phyloP scores from a whole-genome alignment of 2,329 filamentous ascomycete genomes.

The Sarocladium kiliense region DNA sequence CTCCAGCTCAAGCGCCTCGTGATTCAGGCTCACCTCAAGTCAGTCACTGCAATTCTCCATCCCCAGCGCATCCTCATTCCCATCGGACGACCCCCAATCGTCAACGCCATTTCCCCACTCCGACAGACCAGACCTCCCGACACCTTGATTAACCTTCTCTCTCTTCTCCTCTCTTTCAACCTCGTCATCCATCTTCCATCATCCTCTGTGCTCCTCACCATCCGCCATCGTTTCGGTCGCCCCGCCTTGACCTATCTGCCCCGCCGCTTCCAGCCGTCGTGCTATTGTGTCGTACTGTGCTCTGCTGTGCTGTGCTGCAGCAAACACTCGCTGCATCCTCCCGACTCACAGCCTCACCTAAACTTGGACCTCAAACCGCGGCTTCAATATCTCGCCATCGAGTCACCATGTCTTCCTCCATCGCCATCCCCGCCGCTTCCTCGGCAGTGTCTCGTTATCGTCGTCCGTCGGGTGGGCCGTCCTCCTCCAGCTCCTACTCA shows the following conservation, averaged over 20 bases:
- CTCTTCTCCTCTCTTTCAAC: not conserved
- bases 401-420: constrained; percentile 59
- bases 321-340: not conserved
- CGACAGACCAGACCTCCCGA: not conserved
- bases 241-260: not conserved
- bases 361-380: not conserved
- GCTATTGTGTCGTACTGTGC: not conserved
- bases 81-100: too few species aligned
- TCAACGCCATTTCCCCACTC: not conserved
- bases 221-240: not conserved
- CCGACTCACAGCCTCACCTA: not conserved
- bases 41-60: not conserved
- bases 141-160: not conserved
- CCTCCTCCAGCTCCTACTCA: constrained; percentile 28
- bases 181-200: not conserved
- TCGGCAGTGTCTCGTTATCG: constrained; percentile 35
- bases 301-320: not conserved
- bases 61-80: not conserved
- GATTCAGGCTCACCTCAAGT: not conserved
- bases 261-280: not conserved
- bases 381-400: not conserved
- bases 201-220: not conserved
- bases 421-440: constrained; percentile 55
- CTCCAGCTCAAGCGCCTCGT: not conserved
- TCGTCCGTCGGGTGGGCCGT: constrained; percentile 39